phyloP scores from a whole-genome alignment of 176 grass and related monocot species.

The Musa itinerans region DNA sequence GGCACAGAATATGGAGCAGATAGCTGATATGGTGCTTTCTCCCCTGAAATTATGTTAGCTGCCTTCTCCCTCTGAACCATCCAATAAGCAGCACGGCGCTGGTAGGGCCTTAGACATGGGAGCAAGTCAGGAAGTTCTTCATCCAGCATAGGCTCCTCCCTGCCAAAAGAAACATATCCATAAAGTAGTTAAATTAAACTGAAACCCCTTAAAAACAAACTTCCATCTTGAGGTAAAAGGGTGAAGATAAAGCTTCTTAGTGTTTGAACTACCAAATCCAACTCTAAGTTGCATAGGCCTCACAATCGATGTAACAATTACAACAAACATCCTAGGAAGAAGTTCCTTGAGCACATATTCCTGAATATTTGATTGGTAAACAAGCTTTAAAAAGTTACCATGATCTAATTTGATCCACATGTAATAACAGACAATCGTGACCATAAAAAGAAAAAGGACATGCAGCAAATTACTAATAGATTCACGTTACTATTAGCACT shows the following conservation, averaged over 20 bases:
- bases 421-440: background rate
- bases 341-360: background rate
- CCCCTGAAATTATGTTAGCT: conserved; percentile 13
- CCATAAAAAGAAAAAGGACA: background rate
- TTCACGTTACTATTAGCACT: background rate
- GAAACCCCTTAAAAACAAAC: conserved; percentile 5
- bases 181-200: conserved; percentile 20
- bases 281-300: background rate
- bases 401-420: background rate
- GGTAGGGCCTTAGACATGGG: conserved; percentile 78
- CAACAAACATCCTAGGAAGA: background rate
- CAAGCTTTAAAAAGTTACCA: background rate
- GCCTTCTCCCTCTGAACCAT: conserved; percentile 81
- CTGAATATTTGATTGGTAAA: background rate
- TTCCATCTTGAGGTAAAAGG: background rate
- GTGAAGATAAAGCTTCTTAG: background rate
- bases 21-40: conserved; percentile 24
- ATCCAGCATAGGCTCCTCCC: conserved; percentile 43
- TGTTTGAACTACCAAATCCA: background rate
- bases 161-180: conserved; percentile 23
- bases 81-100: conserved; percentile 88
- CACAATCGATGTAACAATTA: background rate
- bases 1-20: conserved; percentile 71
- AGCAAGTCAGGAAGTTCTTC: conserved; percentile 59
- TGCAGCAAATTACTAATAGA: background rate